Conservation (phyloP, 1,284 basidiomycete species). For the Ustilago cynodontis region DNA sequence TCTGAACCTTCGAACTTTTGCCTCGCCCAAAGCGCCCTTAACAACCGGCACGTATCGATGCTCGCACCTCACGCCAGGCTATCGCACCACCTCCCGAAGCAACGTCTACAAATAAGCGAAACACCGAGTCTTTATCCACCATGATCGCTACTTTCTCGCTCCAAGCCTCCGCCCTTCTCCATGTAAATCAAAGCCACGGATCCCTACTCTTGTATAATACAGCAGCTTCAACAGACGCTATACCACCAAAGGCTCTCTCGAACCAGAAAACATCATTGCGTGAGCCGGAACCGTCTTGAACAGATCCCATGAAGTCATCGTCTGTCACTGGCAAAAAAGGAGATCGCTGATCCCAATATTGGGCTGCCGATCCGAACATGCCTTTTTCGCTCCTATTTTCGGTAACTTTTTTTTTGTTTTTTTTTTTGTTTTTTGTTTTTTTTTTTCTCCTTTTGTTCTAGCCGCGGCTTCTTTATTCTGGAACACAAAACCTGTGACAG, state of each 20-base stretch:
- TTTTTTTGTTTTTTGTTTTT: not conserved
- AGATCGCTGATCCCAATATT: not conserved
- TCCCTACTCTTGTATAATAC: slow-evolving; percentile 18
- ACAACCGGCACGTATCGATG: no score
- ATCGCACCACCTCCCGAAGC: no score
- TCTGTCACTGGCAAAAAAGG: not conserved
- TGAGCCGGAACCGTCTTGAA: not conserved
- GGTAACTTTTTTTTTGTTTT: not conserved
- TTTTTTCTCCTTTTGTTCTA: not conserved
- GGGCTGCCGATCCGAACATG: slow-evolving; percentile 7
- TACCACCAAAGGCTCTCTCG: not conserved
- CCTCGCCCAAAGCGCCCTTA: not conserved
- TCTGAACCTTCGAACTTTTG: not conserved
- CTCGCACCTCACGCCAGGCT: no score
- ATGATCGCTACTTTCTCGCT: not conserved
- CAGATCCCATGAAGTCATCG: not conserved
- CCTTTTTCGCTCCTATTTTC: no score
- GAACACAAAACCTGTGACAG: not conserved
- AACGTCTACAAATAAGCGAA: no score
- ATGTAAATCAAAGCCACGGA: slow-evolving; percentile 30
- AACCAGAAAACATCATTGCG: not conserved
- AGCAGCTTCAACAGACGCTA: not conserved
- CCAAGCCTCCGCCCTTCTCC: not conserved
- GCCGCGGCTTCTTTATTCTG: not conserved
- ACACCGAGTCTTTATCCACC: not conserved